Base-by-base conservation (phyloP, 139 green algal genomes). In the Medakamo hakoo region DNA sequence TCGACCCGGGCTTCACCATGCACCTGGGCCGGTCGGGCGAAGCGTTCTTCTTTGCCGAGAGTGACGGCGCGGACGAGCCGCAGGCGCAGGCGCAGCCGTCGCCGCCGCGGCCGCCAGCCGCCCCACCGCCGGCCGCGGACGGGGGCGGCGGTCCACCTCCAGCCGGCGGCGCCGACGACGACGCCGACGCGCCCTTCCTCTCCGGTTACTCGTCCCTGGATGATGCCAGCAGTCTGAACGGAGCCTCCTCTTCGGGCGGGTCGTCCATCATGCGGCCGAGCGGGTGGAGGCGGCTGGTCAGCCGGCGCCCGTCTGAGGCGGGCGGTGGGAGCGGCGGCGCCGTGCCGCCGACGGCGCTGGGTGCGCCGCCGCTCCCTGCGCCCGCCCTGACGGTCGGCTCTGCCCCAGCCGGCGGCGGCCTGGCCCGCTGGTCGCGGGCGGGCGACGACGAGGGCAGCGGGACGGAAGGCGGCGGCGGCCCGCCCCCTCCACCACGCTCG, bases 1-100 rank as follows among this genome's bases (percentile, higher is more conserved):
- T 77, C 30, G 73, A 80, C 29, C 75, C 74, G 3, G 52, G 61
- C 4, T 82, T 88, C 49, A 57, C 55, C 20, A 94, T 94, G 86
- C 80, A 88, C 63, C 73, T 94, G 60, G 84, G 86, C 18, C 71
- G 74, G 24, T 86, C 85, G 31, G 86, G 86, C 2, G 80, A 88
- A 30, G 86, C 82, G 0, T 94, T 87, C 70, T 91, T 93, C 63
- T 66, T 79, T 1, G 64, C 63, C 1, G 73, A 82, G 49, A 78
- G 73, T 29, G 76, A 72, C 18, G 64, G 76, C 26, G 76, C 86
- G 27, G 73, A 32, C 26, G 49, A 66, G 24, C 29, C 25, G 25
- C 24, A 31, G 4, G 16, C 58, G 32, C 26, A 21, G 19, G 61
- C 22, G 22, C 18, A 23, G 55, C 21, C 55, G 55, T 20, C 55